phyloP scores from a whole-genome alignment of 2,329 filamentous ascomycete genomes.

The Proliferodiscus dingleyae region DNA sequence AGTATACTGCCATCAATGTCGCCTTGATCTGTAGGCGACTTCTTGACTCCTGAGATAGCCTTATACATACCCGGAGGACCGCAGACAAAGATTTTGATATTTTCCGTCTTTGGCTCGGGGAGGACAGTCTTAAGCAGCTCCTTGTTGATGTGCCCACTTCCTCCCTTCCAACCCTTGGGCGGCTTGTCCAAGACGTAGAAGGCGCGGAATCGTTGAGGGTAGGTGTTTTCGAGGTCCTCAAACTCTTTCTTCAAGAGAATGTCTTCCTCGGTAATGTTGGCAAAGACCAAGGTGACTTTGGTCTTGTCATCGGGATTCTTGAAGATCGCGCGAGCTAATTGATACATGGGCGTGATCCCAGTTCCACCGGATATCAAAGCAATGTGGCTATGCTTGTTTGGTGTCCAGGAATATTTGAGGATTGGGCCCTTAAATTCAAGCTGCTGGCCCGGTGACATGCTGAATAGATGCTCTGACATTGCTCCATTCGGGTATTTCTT shows the following conservation, averaged over 20 bases:
- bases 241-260: constrained; percentile 87
- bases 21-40: constrained; percentile 89
- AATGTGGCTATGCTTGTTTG: constrained; percentile 92
- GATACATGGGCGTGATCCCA: constrained; percentile 97
- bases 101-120: constrained; percentile 83
- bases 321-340: constrained; percentile 87
- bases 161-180: constrained; percentile 70
- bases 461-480: constrained; percentile 88
- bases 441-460: constrained; percentile 72
- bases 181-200: constrained; percentile 91
- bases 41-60: constrained; percentile 83
- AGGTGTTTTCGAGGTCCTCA: constrained; percentile 84
- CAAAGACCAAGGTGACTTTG: constrained; percentile 92
- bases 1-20: constrained; percentile 71
- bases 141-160: constrained; percentile 79
- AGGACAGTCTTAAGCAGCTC: constrained; percentile 92
- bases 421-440: constrained; percentile 94
- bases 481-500: constrained; percentile 88
- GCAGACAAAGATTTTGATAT: constrained; percentile 96
- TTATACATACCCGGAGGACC: constrained; percentile 92
- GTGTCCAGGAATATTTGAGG: constrained; percentile 82
- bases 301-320: constrained; percentile 95
- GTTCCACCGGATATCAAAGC: constrained; percentile 89
- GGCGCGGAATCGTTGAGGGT: constrained; percentile 88
- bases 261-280: constrained; percentile 84